These are phyloP conservation scores for Hortaea werneckii DNA, from an alignment of 2,329 filamentous ascomycete species.

Conservation along the genomic window DNA sequence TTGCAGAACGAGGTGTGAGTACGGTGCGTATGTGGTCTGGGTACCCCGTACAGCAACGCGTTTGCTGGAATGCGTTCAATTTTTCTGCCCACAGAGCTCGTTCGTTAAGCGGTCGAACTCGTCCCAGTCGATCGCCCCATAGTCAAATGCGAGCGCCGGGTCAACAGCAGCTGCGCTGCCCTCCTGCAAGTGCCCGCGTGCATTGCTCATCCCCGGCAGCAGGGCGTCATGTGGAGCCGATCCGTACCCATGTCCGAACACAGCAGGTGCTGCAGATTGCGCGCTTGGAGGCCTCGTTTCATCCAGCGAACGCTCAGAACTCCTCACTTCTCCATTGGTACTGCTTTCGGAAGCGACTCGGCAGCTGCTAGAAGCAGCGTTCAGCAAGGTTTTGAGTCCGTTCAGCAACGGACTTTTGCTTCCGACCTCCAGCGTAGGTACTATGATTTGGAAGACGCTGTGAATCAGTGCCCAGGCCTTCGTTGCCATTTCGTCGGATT, in stretches of 20 bases:
- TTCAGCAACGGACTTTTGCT: slow-evolving; percentile 12
- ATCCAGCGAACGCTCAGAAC: not conserved
- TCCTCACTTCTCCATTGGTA: not conserved
- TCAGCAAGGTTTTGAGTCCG: slow-evolving; percentile 13
- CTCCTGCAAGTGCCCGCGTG: not conserved
- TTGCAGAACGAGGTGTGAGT: too few species aligned
- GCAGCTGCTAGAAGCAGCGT: slow-evolving; percentile 8
- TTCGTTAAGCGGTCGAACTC: slow-evolving; percentile 18
- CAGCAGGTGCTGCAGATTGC: not conserved
- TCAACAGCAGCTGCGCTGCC: slow-evolving; percentile 7
- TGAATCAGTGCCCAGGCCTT: slow-evolving; percentile 15
- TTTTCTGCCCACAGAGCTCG: slow-evolving; percentile 10
- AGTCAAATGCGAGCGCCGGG: slow-evolving; percentile 10
- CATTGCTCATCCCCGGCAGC: slow-evolving; percentile 5
- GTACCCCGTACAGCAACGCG: too few species aligned
- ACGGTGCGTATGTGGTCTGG: too few species aligned
- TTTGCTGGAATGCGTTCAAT: too few species aligned
- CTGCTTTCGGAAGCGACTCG: not conserved
- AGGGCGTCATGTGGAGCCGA: not conserved
- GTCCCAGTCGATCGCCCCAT: slow-evolving; percentile 18
- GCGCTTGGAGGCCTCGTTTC: not conserved
- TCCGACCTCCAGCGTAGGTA: slow-evolving; percentile 12
- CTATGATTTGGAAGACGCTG: slow-evolving; percentile 15
- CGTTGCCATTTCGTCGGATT: slow-evolving; percentile 7
- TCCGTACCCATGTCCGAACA: not conserved